Evolutionary conservation across 1,284 basidiomycete species (phyloP).

Genomic region (Puccinia novopanici): DNA sequence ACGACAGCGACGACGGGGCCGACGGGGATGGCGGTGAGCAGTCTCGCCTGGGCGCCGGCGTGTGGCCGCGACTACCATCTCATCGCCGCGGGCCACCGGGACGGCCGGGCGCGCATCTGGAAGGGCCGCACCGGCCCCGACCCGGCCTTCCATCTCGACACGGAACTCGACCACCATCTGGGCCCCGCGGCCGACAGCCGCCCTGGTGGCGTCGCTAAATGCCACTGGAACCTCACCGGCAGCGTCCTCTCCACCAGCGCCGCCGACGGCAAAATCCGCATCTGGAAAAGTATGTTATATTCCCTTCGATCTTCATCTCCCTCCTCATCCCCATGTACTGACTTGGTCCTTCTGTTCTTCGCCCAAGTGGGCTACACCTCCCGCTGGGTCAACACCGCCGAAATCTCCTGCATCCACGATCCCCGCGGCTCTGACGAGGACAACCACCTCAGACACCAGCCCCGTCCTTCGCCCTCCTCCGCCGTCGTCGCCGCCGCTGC

Average conservation of each 20-base stretch:
- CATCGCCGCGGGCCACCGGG: constrained; percentile 80
- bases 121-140: constrained; percentile 63
- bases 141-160: constrained; percentile 75
- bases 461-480: too few relatives aligned
- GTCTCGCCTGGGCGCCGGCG: constrained; percentile 78
- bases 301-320: too few relatives aligned
- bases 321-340: not conserved
- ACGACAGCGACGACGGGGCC: constrained; percentile 52
- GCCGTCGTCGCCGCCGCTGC: too few relatives aligned
- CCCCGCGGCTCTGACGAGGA: not conserved
- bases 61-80: constrained; percentile 89
- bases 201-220: constrained; percentile 50
- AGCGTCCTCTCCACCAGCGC: constrained; percentile 84
- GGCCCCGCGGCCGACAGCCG: not conserved
- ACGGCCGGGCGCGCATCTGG: constrained; percentile 86
- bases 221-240: constrained; percentile 77
- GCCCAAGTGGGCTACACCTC: constrained; percentile 46
- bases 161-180: constrained; percentile 74
- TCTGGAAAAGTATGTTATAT: constrained; percentile 69
- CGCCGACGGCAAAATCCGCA: constrained; percentile 80
- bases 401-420: constrained; percentile 39
- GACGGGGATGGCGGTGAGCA: constrained; percentile 45
- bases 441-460: not conserved
- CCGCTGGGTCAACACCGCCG: constrained; percentile 41
- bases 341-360: not conserved